Conservation (phyloP, 1,139 yeast species). For the Citeromyces hawaiiensis region DNA sequence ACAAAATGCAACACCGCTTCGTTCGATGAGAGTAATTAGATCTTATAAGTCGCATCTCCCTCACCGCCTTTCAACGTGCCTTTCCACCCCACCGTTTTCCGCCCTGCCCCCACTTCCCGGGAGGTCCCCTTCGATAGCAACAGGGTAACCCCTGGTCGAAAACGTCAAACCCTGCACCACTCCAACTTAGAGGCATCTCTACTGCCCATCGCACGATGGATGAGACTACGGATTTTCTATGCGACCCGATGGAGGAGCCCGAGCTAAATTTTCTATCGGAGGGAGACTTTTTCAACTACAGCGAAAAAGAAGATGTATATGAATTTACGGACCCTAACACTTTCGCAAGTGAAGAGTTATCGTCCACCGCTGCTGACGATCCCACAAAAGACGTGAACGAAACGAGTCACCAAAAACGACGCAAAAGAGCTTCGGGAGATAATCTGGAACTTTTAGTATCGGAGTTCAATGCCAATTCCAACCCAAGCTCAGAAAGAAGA, state of each 20-base stretch:
- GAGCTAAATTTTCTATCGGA: background rate
- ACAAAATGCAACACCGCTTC: no score
- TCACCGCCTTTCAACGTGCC: no score
- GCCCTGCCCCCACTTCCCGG: no score
- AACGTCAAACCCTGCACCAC: no score
- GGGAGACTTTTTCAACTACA: background rate
- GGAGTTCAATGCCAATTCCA: constrained; percentile 63
- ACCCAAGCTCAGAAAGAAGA: constrained; percentile 55
- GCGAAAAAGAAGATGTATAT: background rate
- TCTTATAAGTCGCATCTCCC: no score
- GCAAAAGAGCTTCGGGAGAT: constrained; percentile 63
- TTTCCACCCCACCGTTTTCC: no score
- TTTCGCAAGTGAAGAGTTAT: background rate
- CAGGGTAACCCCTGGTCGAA: no score
- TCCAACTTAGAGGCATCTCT: background rate
- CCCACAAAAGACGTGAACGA: background rate
- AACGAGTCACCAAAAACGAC: background rate
- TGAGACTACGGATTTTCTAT: background rate
- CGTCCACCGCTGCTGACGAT: background rate
- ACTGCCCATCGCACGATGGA: constrained; percentile 1
- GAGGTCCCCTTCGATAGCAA: no score
- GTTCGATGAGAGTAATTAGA: no score
- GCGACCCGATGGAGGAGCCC: background rate
- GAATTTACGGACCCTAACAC: background rate
- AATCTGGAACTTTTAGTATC: constrained; percentile 54